Conservation (phyloP, 805 yeast genomes). For the Pichia scutulata region DNA sequence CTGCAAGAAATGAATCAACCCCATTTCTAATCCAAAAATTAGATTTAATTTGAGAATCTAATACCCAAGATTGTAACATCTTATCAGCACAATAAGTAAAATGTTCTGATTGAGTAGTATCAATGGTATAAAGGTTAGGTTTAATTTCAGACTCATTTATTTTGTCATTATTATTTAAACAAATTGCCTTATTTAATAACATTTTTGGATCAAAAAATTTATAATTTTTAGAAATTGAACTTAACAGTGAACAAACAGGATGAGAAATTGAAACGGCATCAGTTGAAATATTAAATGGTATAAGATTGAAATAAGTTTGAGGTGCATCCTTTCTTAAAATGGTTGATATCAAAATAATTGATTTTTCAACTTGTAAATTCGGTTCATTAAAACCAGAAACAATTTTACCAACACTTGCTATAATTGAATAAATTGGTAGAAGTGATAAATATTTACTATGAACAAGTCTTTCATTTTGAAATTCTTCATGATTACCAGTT, state of each 20-base stretch:
- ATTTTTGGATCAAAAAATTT: conserved; percentile 21
- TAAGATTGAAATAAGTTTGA: not conserved
- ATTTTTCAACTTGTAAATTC: conserved; percentile 22
- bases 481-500: conserved; percentile 59
- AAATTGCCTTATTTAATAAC: conserved; percentile 6
- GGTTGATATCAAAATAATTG: conserved; percentile 31
- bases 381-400: conserved; percentile 15
- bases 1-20: conserved; percentile 24
- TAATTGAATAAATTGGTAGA: conserved; percentile 17
- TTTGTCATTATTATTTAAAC: not conserved
- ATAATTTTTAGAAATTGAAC: conserved; percentile 33
- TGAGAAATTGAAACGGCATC: conserved; percentile 49
- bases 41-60: conserved; percentile 51
- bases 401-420: conserved; percentile 21
- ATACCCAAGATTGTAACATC: conserved; percentile 51
- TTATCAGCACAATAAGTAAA: conserved; percentile 43
- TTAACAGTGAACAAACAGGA: conserved; percentile 52
- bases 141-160: not conserved
- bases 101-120: not conserved
- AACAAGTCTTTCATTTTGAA: conserved; percentile 43
- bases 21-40: conserved; percentile 79
- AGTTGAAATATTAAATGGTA: conserved; percentile 29
- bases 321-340: conserved; percentile 19
- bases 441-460: conserved; percentile 39
- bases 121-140: conserved; percentile 1